Percentiles rank a stretch among this genome's conserved stretches.
phyloP scores from a whole-genome alignment of 2,329 filamentous ascomycete genomes.

The Aureobasidium melanogenum region DNA sequence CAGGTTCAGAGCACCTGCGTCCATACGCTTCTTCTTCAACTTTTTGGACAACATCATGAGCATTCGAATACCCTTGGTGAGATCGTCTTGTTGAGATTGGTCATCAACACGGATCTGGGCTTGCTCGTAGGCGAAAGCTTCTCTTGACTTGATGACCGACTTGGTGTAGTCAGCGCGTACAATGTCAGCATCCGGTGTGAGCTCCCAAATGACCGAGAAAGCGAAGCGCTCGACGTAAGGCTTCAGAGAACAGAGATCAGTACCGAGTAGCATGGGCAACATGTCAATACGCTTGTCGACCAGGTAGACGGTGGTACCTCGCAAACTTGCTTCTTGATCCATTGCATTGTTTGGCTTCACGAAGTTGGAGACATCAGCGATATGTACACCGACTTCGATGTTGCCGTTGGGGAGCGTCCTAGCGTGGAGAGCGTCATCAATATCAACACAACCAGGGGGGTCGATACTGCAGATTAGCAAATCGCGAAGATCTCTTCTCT shows the following conservation, averaged over 20 bases:
- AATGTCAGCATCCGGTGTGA: slow-evolving; percentile 76
- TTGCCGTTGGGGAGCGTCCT: slow-evolving; percentile 81
- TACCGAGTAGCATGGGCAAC: slow-evolving; percentile 92
- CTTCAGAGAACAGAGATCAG: slow-evolving; percentile 91
- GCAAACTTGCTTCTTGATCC: slow-evolving; percentile 88
- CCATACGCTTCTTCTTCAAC: slow-evolving; percentile 89
- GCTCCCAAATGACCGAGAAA: slow-evolving; percentile 59
- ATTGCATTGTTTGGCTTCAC: slow-evolving; percentile 95
- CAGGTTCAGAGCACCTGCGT: slow-evolving; percentile 86
- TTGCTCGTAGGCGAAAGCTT: slow-evolving; percentile 96
- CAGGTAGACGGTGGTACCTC: slow-evolving; percentile 92
- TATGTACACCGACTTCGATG: slow-evolving; percentile 92
- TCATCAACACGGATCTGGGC: slow-evolving; percentile 94
- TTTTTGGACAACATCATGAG: slow-evolving; percentile 85
- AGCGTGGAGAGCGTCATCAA: slow-evolving; percentile 93
- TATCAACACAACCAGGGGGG: slow-evolving; percentile 91
- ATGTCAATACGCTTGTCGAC: slow-evolving; percentile 99
- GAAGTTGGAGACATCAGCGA: slow-evolving; percentile 98
- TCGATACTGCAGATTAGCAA: slow-evolving; percentile 96
- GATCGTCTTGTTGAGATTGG: slow-evolving; percentile 71
- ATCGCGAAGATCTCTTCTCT: slow-evolving; percentile 71
- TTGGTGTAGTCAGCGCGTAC: slow-evolving; percentile 86
- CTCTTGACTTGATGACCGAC: slow-evolving; percentile 91
- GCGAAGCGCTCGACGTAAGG: slow-evolving; percentile 79
- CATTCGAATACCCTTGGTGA: slow-evolving; percentile 81